Conservation (phyloP, 164 flowering plant genomes). For the Vitis riparia region DNA sequence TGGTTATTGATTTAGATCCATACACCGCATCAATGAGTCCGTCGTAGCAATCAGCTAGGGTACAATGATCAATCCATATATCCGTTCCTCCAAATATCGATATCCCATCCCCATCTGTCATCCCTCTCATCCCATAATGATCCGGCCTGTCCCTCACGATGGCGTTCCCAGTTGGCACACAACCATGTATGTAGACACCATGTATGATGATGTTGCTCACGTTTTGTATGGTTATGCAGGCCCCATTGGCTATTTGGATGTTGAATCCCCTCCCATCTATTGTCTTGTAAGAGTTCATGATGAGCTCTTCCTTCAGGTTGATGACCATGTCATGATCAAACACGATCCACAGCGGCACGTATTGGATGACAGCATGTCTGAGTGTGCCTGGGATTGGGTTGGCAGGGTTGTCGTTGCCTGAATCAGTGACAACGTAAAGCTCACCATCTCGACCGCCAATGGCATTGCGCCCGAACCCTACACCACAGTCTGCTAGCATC, state of each 20-base stretch:
- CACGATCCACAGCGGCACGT: slow-evolving; percentile 47
- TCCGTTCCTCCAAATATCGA: slow-evolving; percentile 31
- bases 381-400: slow-evolving; percentile 39
- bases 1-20: slow-evolving; percentile 41
- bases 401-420: slow-evolving; percentile 25
- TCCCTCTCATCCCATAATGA: slow-evolving; percentile 18
- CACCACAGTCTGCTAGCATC: slow-evolving; percentile 34
- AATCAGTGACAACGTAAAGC: slow-evolving; percentile 26
- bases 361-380: slow-evolving; percentile 36
- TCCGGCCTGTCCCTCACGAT: slow-evolving; percentile 11
- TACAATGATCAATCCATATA: slow-evolving; percentile 45
- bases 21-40: slow-evolving; percentile 36
- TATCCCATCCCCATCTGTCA: slow-evolving; percentile 46
- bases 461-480: slow-evolving; percentile 44
- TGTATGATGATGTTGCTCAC: slow-evolving; percentile 42
- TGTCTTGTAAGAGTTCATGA: slow-evolving; percentile 39
- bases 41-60: slow-evolving; percentile 34
- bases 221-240: slow-evolving; percentile 34
- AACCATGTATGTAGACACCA: slow-evolving; percentile 33
- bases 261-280: slow-evolving; percentile 38
- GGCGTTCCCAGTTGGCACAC: slow-evolving; percentile 26
- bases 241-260: slow-evolving; percentile 33
- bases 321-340: slow-evolving; percentile 41
- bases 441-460: slow-evolving; percentile 40
- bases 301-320: slow-evolving; percentile 30